A percentile compares a stretch with the other conserved stretches of the same genome.
Conservation (phyloP, 164 flowering plant species). For the Magnolia kwangsiensis region DNA sequence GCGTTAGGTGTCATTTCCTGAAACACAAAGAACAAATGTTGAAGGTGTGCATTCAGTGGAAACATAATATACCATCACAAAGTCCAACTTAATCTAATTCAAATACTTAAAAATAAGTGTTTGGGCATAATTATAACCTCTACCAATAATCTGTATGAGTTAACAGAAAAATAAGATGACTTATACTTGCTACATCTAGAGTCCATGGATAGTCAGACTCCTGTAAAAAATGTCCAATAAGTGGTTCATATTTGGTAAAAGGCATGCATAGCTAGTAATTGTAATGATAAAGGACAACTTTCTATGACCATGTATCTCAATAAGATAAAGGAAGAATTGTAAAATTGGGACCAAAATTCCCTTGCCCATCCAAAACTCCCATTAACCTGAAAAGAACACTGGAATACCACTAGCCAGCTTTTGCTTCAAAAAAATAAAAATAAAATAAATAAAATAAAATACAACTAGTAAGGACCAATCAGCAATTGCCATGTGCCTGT, state of each 20-base stretch:
- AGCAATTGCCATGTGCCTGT: no score
- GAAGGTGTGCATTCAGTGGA: neutral
- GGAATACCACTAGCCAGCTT: no score
- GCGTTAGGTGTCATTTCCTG: slow-evolving; percentile 98
- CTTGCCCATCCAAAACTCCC: no score
- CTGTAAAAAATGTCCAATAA: neutral
- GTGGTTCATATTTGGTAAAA: neutral
- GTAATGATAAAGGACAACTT: no score
- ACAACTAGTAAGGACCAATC: no score
- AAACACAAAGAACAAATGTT: slow-evolving; percentile 5
- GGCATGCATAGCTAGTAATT: no score
- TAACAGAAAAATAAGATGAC: neutral
- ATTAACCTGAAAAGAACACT: no score
- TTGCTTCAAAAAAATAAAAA: no score
- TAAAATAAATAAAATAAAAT: no score
- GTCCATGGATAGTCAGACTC: neutral
- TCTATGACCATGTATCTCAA: no score
- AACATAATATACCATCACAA: neutral
- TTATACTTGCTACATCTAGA: neutral
- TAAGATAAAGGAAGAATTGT: no score
- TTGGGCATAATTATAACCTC: neutral
- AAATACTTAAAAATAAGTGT: neutral
- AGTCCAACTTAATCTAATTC: neutral
- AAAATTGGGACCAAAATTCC: no score
- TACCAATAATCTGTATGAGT: neutral